These are phyloP conservation scores for Sordariomycetes sp. DNA, from an alignment of 2,329 filamentous ascomycete genomes.

Conservation along the genomic window DNA sequence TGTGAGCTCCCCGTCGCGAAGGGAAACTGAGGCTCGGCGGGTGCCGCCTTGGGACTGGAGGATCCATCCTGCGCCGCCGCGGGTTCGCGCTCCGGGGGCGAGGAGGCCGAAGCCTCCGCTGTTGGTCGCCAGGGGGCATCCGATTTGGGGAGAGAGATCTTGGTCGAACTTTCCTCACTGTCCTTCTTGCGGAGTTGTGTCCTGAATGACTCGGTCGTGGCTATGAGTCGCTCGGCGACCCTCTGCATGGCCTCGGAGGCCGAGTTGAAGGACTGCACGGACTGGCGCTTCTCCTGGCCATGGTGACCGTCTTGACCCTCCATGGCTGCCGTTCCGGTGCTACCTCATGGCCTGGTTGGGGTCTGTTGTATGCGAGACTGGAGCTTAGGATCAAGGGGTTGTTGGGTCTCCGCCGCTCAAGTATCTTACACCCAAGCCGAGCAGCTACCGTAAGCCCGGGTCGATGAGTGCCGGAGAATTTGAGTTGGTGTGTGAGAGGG, in stretches of 20 bases:
- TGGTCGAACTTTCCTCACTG: background rate
- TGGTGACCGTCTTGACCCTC: background rate
- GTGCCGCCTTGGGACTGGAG: background rate
- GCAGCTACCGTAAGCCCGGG: background rate
- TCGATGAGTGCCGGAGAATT: background rate
- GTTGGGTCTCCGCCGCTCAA: background rate
- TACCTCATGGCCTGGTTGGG: background rate
- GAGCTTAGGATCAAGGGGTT: background rate
- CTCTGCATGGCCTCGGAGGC: conserved; percentile 8
- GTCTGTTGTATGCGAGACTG: background rate
- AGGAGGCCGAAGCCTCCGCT: background rate
- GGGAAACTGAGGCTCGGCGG: background rate
- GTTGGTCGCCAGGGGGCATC: background rate
- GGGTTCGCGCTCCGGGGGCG: background rate
- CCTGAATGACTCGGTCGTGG: conserved; percentile 7
- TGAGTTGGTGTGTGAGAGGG: background rate
- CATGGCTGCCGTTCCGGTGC: background rate
- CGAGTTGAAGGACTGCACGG: conserved; percentile 3
- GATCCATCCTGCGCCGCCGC: background rate
- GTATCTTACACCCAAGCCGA: background rate
- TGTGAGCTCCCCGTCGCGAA: background rate
- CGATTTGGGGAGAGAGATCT: background rate
- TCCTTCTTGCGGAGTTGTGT: conserved; percentile 7
- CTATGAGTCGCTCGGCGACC: conserved; percentile 8
- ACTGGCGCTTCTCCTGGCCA: conserved; percentile 3